These are phyloP conservation scores for Penicillium lagena DNA, from an alignment of 495 filamentous ascomycete genomes.

Conservation along the genomic window DNA sequence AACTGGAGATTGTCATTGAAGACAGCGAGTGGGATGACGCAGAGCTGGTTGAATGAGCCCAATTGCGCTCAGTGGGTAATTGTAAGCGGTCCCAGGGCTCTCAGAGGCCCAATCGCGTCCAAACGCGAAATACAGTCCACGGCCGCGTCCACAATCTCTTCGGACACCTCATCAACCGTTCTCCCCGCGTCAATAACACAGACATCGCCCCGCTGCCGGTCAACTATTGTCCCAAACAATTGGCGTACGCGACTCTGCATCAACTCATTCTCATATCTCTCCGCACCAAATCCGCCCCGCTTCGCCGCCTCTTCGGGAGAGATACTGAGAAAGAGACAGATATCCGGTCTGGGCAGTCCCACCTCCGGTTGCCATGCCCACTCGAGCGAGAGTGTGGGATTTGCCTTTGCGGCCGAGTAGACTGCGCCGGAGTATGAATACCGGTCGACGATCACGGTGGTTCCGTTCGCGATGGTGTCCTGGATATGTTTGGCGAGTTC, in stretches of 20 bases:
- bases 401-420: slow-evolving; percentile 89
- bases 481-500: slow-evolving; percentile 67
- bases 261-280: slow-evolving; percentile 79
- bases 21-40: slow-evolving; percentile 56
- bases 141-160: slow-evolving; percentile 52
- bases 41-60: slow-evolving; percentile 39
- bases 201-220: slow-evolving; percentile 28
- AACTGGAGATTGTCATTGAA: slow-evolving; percentile 45
- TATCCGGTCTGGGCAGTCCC: slow-evolving; percentile 80
- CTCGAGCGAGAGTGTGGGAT: slow-evolving; percentile 57
- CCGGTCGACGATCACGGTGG: slow-evolving; percentile 78
- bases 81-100: slow-evolving; percentile 35
- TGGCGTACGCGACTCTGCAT: slow-evolving; percentile 78
- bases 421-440: slow-evolving; percentile 93
- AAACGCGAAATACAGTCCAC: slow-evolving; percentile 36
- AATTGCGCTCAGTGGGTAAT: slow-evolving; percentile 1
- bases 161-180: slow-evolving; percentile 49
- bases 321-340: slow-evolving; percentile 81
- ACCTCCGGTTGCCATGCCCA: slow-evolving; percentile 83
- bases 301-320: slow-evolving; percentile 62
- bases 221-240: slow-evolving; percentile 52
- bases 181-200: slow-evolving; percentile 46
- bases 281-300: slow-evolving; percentile 78
- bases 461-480: slow-evolving; percentile 53
- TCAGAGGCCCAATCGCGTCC: slow-evolving; percentile 29